phyloP scores from a whole-genome alignment of 2,329 filamentous ascomycete genomes.

The Alternaria triticina region DNA sequence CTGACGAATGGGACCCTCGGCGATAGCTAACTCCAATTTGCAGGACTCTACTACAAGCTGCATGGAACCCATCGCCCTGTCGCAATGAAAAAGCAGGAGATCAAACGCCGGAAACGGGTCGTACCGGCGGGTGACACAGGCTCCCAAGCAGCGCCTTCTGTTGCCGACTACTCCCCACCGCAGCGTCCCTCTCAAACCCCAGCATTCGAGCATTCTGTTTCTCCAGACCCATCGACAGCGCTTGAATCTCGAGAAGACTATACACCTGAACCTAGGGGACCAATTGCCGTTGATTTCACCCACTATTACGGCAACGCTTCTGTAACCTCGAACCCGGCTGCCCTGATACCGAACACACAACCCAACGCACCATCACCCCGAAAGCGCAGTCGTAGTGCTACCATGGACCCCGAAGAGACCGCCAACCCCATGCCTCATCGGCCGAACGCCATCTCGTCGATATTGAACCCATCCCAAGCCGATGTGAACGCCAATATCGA shows the following conservation, averaged over 20 bases:
- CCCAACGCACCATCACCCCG: constrained; percentile 35
- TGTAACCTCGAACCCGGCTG: constrained; percentile 20
- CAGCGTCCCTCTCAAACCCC: constrained; percentile 37
- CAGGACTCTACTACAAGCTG: constrained; percentile 94
- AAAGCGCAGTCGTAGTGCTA: constrained; percentile 47
- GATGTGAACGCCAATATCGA: constrained; percentile 40
- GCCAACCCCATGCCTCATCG: constrained; percentile 37
- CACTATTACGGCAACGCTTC: constrained; percentile 35
- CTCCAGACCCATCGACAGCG: constrained; percentile 40
- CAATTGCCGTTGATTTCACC: constrained; percentile 47
- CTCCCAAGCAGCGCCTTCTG: constrained; percentile 37
- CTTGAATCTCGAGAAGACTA: constrained; percentile 39
- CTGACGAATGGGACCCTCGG: neutral
- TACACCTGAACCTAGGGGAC: constrained; percentile 35
- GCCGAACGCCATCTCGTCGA: constrained; percentile 43
- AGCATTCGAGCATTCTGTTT: constrained; percentile 41
- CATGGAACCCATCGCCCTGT: constrained; percentile 92
- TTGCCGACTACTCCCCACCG: constrained; percentile 38
- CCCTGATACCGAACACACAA: constrained; percentile 20
- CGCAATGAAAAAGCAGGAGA: constrained; percentile 98
- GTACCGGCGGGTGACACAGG: constrained; percentile 72
- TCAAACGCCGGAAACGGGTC: constrained; percentile 93
- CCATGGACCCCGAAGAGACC: constrained; percentile 37
- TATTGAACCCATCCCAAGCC: constrained; percentile 37
- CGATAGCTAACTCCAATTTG: constrained; percentile 16